A percentile compares a stretch with the other conserved stretches of the same genome.
Conservation (phyloP, 2,329 filamentous ascomycete genomes). For the Alternaria solani region DNA sequence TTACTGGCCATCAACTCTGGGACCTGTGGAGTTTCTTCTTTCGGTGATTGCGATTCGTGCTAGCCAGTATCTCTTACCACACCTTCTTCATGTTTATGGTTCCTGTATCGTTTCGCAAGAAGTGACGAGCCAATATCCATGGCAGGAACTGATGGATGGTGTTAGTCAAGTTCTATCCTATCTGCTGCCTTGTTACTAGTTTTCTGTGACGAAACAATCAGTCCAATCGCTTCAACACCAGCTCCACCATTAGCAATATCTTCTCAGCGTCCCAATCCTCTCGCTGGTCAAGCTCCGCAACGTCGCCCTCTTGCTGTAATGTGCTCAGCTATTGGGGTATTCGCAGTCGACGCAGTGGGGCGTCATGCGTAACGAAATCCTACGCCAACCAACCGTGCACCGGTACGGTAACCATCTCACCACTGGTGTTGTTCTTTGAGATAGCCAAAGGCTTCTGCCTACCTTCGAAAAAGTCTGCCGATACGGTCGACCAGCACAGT, state of each 20-base stretch:
- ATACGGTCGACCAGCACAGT: not conserved
- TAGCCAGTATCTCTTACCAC: not conserved
- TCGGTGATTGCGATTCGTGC: not conserved
- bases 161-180: not conserved
- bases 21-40: not conserved
- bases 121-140: not conserved
- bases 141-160: not conserved
- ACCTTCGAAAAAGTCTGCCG: not conserved
- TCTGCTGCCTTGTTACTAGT: not conserved
- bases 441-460: not conserved
- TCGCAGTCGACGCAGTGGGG: not conserved
- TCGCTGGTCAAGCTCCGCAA: not conserved
- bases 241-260: not conserved
- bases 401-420: not conserved
- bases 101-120: not conserved
- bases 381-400: not conserved
- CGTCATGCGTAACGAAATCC: not conserved
- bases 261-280: not conserved
- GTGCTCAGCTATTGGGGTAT: not conserved
- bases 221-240: too few relatives aligned
- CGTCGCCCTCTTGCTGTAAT: too few relatives aligned
- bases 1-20: not conserved
- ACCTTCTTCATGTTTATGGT: not conserved
- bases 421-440: not conserved
- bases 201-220: not conserved